Evolutionary conservation across 805 yeast genomes (phyloP), one percentile per base, ranked within the genome.

Genomic region (Candida sphagnicola): DNA sequence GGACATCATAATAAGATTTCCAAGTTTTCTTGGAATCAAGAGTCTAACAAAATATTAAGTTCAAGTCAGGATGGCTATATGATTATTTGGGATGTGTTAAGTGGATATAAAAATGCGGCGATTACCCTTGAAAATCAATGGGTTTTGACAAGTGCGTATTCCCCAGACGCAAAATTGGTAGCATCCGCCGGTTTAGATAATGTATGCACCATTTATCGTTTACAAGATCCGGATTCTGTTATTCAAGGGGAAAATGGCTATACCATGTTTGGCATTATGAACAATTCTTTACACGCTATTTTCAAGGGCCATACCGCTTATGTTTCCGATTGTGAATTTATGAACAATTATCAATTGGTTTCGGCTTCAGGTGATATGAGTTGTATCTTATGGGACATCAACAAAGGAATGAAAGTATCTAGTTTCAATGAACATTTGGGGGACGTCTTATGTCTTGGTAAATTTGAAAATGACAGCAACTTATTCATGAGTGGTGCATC

Each of bases 101-200:
- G 86, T 0, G 90, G 89, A 2, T 65, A 75, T 45, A 90, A 89
- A 53, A 65, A 75, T 39, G 78, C 79, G 39, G 87, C 88, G 1
- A 75, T 89, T 13, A 74, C 80, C 3, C 62, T 89, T 39, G 87
- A 82, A 34, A 84, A 84, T 33, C 83, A 80, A 32, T 88, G 93
- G 85, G 89, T 85, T 1, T 70, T 85, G 37, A 65, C 85, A 5
- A 82, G 95, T 65, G 88, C 82, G 2, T 73, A 77, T 18, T 75
- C 90, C 1, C 87, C 89, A 1, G 72, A 76, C 37, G 81, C 84
- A 0, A 63, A 68, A 32, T 55, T 80, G 8, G 80, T 82, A 4
- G 96, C 95, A 0, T 74, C 83, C 44, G 96, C 85, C 0, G 96
- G 96, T 0, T 67, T 89, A 43, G 90, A 85, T 43, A 89, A 89